A percentile compares a stretch with the other conserved stretches of the same genome.
phyloP scores from a whole-genome alignment of 2,329 filamentous ascomycete species.

The Penicillium concentricum region DNA sequence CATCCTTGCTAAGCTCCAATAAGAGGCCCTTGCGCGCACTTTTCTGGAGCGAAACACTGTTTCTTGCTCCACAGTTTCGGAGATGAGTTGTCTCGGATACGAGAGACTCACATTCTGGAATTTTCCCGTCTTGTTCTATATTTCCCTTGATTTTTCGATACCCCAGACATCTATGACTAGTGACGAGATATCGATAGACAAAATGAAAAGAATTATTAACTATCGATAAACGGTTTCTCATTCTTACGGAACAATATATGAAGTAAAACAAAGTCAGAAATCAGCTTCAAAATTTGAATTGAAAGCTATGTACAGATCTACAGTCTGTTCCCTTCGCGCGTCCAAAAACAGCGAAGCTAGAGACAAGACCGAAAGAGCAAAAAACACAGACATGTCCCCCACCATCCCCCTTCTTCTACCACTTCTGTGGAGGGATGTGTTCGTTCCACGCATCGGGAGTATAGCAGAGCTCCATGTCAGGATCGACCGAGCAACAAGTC shows the following conservation, averaged over 20 bases:
- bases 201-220: background rate
- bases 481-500: slow-evolving; percentile 13
- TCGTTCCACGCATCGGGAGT: background rate
- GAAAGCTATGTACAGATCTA: slow-evolving; percentile 24
- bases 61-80: background rate
- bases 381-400: background rate
- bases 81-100: background rate
- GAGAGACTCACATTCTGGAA: background rate
- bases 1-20: background rate
- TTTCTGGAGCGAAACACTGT: background rate
- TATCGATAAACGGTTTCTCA: background rate
- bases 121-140: background rate
- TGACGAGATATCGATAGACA: background rate
- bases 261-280: background rate
- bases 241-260: background rate
- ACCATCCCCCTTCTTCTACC: background rate
- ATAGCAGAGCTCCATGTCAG: slow-evolving; percentile 6
- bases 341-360: background rate
- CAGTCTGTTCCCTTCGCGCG: background rate
- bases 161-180: slow-evolving; percentile 3
- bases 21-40: background rate
- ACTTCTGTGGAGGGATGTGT: background rate
- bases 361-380: background rate
- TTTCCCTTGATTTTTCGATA: slow-evolving; percentile 1
- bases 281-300: slow-evolving; percentile 20